Evolutionary conservation across 169 alveolate species (phyloP), one percentile per base, ranked within the genome.

Genomic region (Plasmodium fragile): DNA sequence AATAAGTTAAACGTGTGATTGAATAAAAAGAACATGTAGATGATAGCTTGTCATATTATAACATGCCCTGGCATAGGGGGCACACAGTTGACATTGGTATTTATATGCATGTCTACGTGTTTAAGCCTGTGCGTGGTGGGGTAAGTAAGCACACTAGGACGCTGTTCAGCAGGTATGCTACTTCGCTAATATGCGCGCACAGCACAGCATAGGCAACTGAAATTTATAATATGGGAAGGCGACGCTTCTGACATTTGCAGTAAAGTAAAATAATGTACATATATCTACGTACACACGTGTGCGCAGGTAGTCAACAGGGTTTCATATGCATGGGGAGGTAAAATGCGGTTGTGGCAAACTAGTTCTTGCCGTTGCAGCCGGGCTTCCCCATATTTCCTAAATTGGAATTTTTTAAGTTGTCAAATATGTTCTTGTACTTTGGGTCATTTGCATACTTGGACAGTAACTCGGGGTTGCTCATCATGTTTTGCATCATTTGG

Each of bases 401-500:
- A 75, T 92, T 91, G 11, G 92, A 78, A 78, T 81, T 72, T 87
- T 87, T 81, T 53, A 81, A 75, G 77, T 87, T 81, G n/a, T 82
- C 93, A 78, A 95, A 81, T 13, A 95, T 93, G 75, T 90, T 84
- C 82, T 92, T 92, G 49, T 93, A 91, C 69, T 95, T 94, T 32
- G 97, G 97, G 78, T 95, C 96, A 75, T 73, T 92, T 36, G 94
- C 95, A 87, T 93, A 95, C 92, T 95, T 92, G 28, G 95, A 81
- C 71, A 93, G 80, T 53, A 92, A 55, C 18, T 93, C 95, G 8
- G 97, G 97, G 55, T 95, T 95, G 53, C 95, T 70, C 96, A 94
- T 82, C 95, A 95, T 94, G 49, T 94, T 96, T 72, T 94, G 97
- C 96, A 95, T 94, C 96, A 94, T 92, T 95, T 95, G 94, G 70